Base-by-base conservation (phyloP, 1,139 yeast species). In the Pichia sp. region DNA sequence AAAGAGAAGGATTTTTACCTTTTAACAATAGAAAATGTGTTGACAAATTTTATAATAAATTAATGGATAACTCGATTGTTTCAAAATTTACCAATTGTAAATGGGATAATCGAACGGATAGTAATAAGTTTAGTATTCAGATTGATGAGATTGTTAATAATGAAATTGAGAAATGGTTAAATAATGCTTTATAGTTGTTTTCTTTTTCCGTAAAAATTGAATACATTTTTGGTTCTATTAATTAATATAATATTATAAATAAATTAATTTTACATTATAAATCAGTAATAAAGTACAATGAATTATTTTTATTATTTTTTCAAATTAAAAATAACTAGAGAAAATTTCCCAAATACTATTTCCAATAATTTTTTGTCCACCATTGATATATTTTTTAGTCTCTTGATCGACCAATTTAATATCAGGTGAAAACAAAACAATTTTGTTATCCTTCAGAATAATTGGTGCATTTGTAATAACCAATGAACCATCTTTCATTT, bases 391-490 rank as follows among this genome's bases (percentile, higher is more conserved):
- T 23, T 40, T 49, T 11, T 35, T 27, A 4, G 51, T 49, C 10
- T 43, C 28, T 4, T 16, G 28, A 35, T 51, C 54, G 10, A 55
- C 11, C 10, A 46, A 10, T 24, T 50, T 52, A 16, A 50, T 11
- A 37, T 60, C 64, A n/a, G 62, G 61, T 9, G 59, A 53, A 26
- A 56, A 22, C 4, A 55, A 7, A 11, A 60, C 39, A 28, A 60
- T 12, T 35, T 50, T 55, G 4, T 59, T 52, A 38, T 58, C 61
- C 22, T 52, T 46, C 27, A 46, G 36, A 8, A 55, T 36, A 4
- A 51, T 46, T 12, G 50, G 49, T 1, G 50, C 37, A 34, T 53
- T 45, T 2, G 49, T 37, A 23, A 34, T 37, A 4, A 50, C 20
- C 2, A 42, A 26, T 3, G 24, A 37, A 31, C 34, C 33, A 33